Conservation (phyloP, 163 green algal genomes). For the Prototheca stagnorum region DNA sequence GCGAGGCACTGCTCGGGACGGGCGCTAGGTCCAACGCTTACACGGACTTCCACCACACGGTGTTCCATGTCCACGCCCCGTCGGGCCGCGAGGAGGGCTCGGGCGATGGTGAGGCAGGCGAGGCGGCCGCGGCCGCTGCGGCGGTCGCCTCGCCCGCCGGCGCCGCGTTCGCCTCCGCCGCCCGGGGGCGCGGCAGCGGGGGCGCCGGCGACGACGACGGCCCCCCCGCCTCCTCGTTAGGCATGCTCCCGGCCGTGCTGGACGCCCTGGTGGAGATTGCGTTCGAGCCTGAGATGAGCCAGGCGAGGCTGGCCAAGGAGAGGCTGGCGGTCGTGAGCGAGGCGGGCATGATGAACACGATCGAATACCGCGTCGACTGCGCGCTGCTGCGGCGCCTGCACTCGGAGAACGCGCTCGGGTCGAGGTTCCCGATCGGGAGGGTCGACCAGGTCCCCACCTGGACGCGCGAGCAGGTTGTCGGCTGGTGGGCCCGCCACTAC, state of each 20-base stretch:
- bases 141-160: not conserved
- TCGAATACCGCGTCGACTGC: slow-evolving; percentile 95
- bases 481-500: slow-evolving; percentile 88
- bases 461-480: slow-evolving; percentile 44
- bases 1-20: slow-evolving; percentile 82
- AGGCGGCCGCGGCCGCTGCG: too few relatives aligned
- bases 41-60: slow-evolving; percentile 99
- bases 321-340: slow-evolving; percentile 86
- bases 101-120: slow-evolving; percentile 74
- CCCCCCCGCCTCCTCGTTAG: not conserved
- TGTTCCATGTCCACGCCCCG: slow-evolving; percentile 94
- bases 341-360: slow-evolving; percentile 83
- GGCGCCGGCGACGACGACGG: not conserved
- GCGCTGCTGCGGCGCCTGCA: slow-evolving; percentile 93
- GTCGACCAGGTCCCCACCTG: slow-evolving; percentile 74
- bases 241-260: slow-evolving; percentile 46
- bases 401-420: slow-evolving; percentile 80
- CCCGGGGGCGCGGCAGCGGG: not conserved
- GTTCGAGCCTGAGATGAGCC: slow-evolving; percentile 65
- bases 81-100: slow-evolving; percentile 34
- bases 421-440: slow-evolving; percentile 90
- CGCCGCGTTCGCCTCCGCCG: not conserved
- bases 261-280: slow-evolving; percentile 85
- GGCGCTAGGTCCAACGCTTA: slow-evolving; percentile 91
- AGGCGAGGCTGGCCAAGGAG: slow-evolving; percentile 90